Percentiles rank a stretch among this genome's conserved stretches.
Conservation (phyloP, 345 rosid species). For the Pistacia atlantica region DNA sequence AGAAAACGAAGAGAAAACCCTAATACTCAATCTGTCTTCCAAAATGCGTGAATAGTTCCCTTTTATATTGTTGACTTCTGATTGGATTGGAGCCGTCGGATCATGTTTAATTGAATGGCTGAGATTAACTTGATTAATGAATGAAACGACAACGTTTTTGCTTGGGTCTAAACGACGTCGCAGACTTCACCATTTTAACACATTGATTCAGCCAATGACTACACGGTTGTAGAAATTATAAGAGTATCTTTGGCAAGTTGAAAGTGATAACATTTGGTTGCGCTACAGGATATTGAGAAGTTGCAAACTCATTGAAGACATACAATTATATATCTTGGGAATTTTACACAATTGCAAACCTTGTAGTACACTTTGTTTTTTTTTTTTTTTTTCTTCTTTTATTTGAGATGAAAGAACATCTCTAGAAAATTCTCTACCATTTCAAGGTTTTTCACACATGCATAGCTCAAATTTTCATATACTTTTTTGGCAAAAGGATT, state of each 20-base stretch:
- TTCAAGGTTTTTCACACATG: neutral
- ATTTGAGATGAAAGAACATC: neutral
- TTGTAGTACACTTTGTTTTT: constrained; percentile 32
- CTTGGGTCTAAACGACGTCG: too few relatives aligned
- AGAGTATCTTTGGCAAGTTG: neutral
- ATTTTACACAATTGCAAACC: constrained; percentile 10
- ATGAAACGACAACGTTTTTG: too few relatives aligned
- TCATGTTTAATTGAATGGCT: too few relatives aligned
- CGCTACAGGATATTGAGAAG: constrained; percentile 54
- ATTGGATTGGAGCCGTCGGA: too few relatives aligned
- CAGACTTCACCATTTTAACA: too few relatives aligned
- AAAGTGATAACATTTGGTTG: neutral
- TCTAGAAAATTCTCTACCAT: neutral
- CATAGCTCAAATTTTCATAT: too few relatives aligned
- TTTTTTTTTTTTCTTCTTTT: neutral
- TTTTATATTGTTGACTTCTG: too few relatives aligned
- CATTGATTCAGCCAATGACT: neutral
- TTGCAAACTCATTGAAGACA: constrained; percentile 48
- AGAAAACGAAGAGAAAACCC: too few relatives aligned
- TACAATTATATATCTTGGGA: constrained; percentile 40
- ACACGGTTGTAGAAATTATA: neutral
- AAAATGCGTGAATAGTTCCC: too few relatives aligned
- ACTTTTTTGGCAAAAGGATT: too few relatives aligned
- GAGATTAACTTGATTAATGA: too few relatives aligned
- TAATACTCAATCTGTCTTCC: too few relatives aligned